Evolutionary conservation across 2,329 filamentous ascomycete species (phyloP).

Genomic region (Parastagonospora nodorum): DNA sequence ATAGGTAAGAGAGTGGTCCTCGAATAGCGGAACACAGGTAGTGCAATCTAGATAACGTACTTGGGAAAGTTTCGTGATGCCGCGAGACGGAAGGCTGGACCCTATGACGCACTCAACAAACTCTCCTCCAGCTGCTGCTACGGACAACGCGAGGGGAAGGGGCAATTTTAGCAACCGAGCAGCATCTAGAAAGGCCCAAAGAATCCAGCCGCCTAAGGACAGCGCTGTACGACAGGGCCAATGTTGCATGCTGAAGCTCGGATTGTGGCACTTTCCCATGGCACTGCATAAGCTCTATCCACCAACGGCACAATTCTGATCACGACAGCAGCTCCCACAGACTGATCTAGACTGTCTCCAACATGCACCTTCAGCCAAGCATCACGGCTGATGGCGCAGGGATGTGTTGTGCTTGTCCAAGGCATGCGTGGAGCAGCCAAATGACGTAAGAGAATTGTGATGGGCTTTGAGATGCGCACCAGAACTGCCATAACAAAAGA

Average conservation of each 20-base stretch:
- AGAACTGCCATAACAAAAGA: background rate
- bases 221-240: background rate
- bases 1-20: background rate
- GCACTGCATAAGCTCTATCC: no score
- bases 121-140: background rate
- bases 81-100: slow-evolving; percentile 5
- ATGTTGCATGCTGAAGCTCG: background rate
- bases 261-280: background rate
- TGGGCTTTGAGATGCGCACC: background rate
- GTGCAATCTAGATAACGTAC: background rate
- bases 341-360: no score
- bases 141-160: background rate
- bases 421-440: slow-evolving; percentile 11
- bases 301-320: no score
- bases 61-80: background rate
- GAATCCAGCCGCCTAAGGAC: background rate
- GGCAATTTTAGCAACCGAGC: background rate
- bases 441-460: slow-evolving; percentile 18
- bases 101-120: slow-evolving; percentile 11
- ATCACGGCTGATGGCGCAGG: background rate
- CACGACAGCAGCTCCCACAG: no score
- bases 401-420: background rate
- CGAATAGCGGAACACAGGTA: background rate
- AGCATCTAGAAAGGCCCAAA: background rate
- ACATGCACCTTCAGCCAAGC: background rate